Evolutionary conservation across 352 stramenopile species (phyloP), one percentile per base, ranked within the genome.

Genomic region (Globisporangium perplexum): DNA sequence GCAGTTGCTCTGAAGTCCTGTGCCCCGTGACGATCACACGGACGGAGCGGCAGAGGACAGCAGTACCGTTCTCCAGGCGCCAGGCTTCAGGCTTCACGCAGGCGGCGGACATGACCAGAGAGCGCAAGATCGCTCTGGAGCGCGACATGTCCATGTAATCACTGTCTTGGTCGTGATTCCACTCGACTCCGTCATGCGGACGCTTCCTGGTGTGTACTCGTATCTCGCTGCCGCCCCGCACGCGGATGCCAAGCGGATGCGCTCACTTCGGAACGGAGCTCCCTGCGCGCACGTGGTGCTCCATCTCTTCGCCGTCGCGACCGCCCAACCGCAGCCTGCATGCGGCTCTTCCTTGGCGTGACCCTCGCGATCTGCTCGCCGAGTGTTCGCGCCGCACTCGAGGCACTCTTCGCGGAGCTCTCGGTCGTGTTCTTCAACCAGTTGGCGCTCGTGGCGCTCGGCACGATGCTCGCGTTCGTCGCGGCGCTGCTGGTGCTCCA

Each of bases 341-440:
- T 88, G 74, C 80, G 73, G 74, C 57, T 81, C 36, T 86, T 86
- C 54, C 63, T 57, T 30, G 65, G 54, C 42, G 75, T 88, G 56
- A 74, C 62, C 51, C 26, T 81, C 24, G 74, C 74, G 28, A 75
- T 88, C 59, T 69, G 66, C 26, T 78, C 71, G 62, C 73, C 77
- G 14, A 66, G 61, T 41, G 60, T 88, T 54, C 77, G 77, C 61
- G 61, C 65, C 14, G 71, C 63, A 63, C 73, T 88, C 41, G 72
- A 88, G 48, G 57, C 59, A 47, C 55, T 86, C 7, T 88, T 88
- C 55, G 71, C 77, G 11, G 74, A 88, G 62, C 65, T 88, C 39
- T 68, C 69, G 24, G 60, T 86, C 63, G 39, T 86, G 47, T 86
- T 86, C 60, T 72, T 88, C 63, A 83, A 69, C 48, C 77, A 79